Percentiles rank a stretch among this genome's conserved stretches.
phyloP scores from a whole-genome alignment of 2,329 filamentous ascomycete species.

The Talaromyces sp. region DNA sequence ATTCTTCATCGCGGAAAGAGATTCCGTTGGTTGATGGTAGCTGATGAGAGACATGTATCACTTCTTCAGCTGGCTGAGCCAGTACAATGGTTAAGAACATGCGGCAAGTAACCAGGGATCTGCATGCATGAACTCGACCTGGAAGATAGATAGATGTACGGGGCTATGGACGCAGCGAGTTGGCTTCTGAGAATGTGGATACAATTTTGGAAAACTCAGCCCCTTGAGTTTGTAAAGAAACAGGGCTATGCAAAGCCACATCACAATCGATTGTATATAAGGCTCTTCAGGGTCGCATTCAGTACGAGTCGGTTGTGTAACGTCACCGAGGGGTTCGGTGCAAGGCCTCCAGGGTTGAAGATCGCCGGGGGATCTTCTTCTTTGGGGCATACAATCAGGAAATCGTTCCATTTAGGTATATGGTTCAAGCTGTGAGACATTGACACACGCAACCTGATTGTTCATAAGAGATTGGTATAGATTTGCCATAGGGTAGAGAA shows the following conservation, averaged over 20 bases:
- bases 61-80: neutral
- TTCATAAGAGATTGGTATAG: neutral
- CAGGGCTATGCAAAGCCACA: neutral
- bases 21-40: neutral
- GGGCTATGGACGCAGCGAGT: neutral
- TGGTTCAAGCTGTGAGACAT: neutral
- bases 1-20: neutral
- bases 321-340: neutral
- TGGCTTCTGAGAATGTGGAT: neutral
- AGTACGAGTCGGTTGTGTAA: neutral
- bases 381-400: neutral
- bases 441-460: neutral
- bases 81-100: neutral
- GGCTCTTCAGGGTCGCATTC: neutral
- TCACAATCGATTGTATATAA: neutral
- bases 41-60: slow-evolving; percentile 2
- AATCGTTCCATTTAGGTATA: neutral
- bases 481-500: neutral
- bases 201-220: neutral
- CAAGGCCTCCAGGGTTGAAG: neutral
- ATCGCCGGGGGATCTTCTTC: neutral
- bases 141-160: neutral
- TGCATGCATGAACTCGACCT: neutral
- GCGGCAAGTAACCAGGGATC: neutral
- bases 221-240: neutral